Base-by-base conservation (phyloP, 495 filamentous ascomycete species). In the Annulohypoxylon nitens region DNA sequence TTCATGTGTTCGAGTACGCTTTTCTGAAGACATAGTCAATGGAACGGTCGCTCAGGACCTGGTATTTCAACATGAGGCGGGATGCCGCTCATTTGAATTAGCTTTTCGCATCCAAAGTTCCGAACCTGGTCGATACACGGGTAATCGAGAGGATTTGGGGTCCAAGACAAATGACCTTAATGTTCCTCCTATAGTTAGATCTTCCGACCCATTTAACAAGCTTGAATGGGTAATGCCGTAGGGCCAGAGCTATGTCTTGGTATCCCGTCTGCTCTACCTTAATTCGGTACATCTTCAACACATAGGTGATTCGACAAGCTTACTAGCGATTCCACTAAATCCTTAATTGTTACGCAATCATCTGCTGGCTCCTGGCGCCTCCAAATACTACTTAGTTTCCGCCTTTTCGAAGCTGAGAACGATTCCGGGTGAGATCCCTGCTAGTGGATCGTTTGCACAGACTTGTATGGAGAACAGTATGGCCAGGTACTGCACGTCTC, bases 241-340 rank as follows among this genome's bases (percentile, higher is more conserved):
- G 47, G 66, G 33, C 48, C 11, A 64, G 39, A 37, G 14, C 51
- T 11, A 41, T 70, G 60, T 23, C 20, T 18, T 36, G 34, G 54
- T 70, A 54, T 55, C 7, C 67, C 39, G 60, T 33, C 30, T 55
- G 18, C 41, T 45, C 67, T 63, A 64, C 34, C 39, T 60, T 37
- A 14, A 50, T 34, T 18, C 16, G 58, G 34, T 14, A 43, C 53
- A 64, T 60, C 26, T 64, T 61, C 37, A 43, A 34, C 57, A 43
- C 20, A 34, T 43, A 33, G 18, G 48, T 62, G 41, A 64, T 63
- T 47, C 36, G 61, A 55, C 11, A 64, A 51, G 67, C 67, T 64
- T 70, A 64, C 67, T 70, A 60, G n/a, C 45, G 30, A 33, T 64
- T 53, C 61, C 60, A 64, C 60, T 70, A 64, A 64, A 70, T 60